Conservation (phyloP, 176 grass and related monocot species). For the Avena eriantha region DNA sequence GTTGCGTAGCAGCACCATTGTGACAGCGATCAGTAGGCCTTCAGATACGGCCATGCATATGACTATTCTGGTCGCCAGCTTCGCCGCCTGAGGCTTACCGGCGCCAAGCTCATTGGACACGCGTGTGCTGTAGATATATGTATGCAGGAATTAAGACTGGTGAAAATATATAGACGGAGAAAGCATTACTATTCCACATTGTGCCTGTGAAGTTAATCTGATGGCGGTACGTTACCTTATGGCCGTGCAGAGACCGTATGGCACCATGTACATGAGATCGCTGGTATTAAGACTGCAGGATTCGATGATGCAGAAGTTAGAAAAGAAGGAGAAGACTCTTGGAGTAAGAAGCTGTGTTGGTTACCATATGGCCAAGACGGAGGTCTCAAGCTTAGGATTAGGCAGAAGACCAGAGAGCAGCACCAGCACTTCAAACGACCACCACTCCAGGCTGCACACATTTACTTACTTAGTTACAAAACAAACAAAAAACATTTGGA, state of each 20-base stretch:
- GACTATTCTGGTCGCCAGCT: not conserved
- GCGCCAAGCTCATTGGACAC: slow-evolving; percentile 22
- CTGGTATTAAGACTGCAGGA: slow-evolving; percentile 6
- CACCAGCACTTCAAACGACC: slow-evolving; percentile 21
- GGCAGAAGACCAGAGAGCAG: slow-evolving; percentile 19
- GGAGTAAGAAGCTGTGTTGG: not conserved
- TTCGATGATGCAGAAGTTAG: not conserved
- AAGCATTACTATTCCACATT: not conserved
- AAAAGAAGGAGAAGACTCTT: not conserved
- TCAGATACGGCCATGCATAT: not conserved
- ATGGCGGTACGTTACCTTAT: not conserved
- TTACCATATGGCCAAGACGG: slow-evolving; percentile 21
- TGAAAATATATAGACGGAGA: not conserved
- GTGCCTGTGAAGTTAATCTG: not conserved
- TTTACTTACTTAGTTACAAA: too few relatives aligned
- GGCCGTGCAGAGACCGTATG: slow-evolving; percentile 16
- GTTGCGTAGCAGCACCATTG: slow-evolving; percentile 16
- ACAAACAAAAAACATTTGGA: too few relatives aligned
- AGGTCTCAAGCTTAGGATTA: slow-evolving; percentile 29
- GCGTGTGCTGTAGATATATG: not conserved
- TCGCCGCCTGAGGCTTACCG: slow-evolving; percentile 6
- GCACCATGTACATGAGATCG: slow-evolving; percentile 12
- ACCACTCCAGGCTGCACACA: slow-evolving; percentile 10
- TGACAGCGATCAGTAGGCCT: not conserved
- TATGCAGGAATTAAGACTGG: not conserved